Conservation (phyloP, 495 filamentous ascomycete genomes). For the Cercophora scortea region DNA sequence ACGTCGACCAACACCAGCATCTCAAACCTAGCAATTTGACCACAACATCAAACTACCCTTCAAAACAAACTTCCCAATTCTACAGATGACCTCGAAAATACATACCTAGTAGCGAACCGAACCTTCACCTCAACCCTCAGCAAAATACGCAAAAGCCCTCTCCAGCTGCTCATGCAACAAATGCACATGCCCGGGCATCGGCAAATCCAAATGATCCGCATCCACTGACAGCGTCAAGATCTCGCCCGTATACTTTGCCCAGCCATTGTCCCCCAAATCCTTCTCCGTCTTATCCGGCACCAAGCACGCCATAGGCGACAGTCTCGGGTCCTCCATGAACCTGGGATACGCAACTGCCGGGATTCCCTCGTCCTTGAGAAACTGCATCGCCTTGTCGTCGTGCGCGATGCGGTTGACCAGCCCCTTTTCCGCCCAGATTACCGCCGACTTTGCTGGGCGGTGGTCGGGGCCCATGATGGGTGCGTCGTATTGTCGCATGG, state of each 20-base stretch:
- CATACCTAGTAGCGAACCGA: too few relatives aligned
- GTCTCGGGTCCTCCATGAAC: constrained; percentile 42
- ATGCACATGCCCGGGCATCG: constrained; percentile 1
- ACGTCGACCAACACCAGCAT: too few relatives aligned
- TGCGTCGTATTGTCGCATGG: not conserved
- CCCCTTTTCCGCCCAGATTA: not conserved
- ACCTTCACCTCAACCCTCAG: too few relatives aligned
- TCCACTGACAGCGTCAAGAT: not conserved
- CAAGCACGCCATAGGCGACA: constrained; percentile 53
- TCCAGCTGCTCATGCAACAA: not conserved
- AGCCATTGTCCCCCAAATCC: constrained; percentile 61
- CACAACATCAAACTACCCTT: too few relatives aligned
- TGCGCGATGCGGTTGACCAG: not conserved
- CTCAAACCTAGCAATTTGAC: too few relatives aligned
- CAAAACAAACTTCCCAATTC: too few relatives aligned
- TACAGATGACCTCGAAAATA: too few relatives aligned
- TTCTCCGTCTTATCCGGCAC: constrained; percentile 59
- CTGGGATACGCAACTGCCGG: constrained; percentile 57
- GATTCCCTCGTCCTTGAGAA: constrained; percentile 19
- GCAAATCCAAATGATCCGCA: not conserved
- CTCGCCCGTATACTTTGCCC: constrained; percentile 49
- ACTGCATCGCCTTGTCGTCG: not conserved
- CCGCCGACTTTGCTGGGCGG: not conserved
- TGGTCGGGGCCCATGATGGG: not conserved
- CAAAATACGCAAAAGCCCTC: not conserved